Conservation (phyloP, 2,329 filamentous ascomycete species). For the Pestalotiopsis sp. region DNA sequence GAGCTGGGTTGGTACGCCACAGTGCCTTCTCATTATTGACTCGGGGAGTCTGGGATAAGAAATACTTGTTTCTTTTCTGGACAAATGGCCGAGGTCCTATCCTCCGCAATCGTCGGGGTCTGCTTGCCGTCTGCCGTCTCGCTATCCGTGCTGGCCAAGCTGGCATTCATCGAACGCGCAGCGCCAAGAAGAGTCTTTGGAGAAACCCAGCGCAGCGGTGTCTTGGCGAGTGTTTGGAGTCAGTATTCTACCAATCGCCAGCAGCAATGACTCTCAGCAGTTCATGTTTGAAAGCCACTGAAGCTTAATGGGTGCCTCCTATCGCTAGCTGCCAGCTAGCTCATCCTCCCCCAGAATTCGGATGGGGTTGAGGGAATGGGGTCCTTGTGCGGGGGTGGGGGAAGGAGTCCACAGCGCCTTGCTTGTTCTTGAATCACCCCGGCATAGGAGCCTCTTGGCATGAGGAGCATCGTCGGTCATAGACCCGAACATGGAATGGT, state of each 20-base stretch:
- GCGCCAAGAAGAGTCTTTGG: background rate
- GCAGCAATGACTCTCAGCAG: background rate
- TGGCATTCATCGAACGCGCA: background rate
- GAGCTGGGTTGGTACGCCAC: background rate
- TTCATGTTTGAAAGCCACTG: background rate
- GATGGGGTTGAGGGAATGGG: background rate
- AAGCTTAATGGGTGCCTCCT: background rate
- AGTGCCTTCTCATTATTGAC: background rate
- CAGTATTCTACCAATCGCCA: background rate
- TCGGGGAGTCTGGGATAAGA: too few species aligned
- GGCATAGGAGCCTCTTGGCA: background rate
- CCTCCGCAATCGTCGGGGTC: background rate
- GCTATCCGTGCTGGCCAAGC: background rate
- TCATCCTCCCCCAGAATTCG: background rate
- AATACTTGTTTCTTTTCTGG: background rate
- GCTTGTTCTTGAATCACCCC: too few species aligned
- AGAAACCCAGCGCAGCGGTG: background rate
- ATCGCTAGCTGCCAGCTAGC: background rate
- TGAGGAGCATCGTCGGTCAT: background rate
- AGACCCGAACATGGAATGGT: background rate
- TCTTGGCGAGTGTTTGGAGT: background rate
- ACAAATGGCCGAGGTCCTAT: background rate
- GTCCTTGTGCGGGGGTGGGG: background rate
- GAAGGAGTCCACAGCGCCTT: background rate
- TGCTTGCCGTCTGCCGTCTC: background rate